Percentiles rank a stretch among this genome's conserved stretches.
Evolutionary conservation across 2,329 filamentous ascomycete genomes (phyloP).

Genomic region (Orbilia brochopaga): DNA sequence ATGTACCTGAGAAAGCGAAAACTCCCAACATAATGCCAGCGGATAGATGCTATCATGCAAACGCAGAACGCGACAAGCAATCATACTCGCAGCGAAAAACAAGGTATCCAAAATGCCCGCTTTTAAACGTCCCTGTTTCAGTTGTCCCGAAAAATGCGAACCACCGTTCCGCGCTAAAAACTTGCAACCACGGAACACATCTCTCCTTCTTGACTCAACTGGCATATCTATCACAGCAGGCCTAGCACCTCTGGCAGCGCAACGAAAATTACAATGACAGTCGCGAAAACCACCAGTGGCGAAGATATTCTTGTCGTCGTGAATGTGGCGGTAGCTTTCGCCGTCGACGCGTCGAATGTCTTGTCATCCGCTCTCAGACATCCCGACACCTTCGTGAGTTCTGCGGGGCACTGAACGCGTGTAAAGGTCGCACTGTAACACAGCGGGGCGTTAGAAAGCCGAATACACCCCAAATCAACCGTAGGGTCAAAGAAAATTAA

Average conservation of each 20-base stretch:
- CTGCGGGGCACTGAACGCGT: constrained; percentile 39
- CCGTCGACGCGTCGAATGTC: constrained; percentile 19
- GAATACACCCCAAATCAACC: neutral
- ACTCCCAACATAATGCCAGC: constrained; percentile 49
- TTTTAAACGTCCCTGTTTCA: constrained; percentile 23
- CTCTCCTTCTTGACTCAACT: neutral
- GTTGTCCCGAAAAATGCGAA: constrained; percentile 15
- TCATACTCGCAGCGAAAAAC: neutral
- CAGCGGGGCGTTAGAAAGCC: neutral
- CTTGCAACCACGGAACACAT: neutral
- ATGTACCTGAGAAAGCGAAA: constrained; percentile 46
- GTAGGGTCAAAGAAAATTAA: neutral
- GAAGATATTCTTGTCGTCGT: constrained; percentile 11
- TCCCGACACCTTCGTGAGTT: constrained; percentile 31
- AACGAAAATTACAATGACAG: constrained; percentile 16
- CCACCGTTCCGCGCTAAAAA: neutral
- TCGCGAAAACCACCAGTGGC: constrained; percentile 18
- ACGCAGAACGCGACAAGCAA: constrained; percentile 2
- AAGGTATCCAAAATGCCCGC: constrained; percentile 49
- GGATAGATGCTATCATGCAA: constrained; percentile 3
- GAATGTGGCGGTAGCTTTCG: constrained; percentile 1
- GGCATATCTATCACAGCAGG: constrained; percentile 14
- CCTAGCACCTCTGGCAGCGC: constrained; percentile 29
- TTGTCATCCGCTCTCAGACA: constrained; percentile 38
- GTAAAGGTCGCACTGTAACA: constrained; percentile 31